Conservation (phyloP, 768 basidiomycete species). For the Piloderma croceum region DNA sequence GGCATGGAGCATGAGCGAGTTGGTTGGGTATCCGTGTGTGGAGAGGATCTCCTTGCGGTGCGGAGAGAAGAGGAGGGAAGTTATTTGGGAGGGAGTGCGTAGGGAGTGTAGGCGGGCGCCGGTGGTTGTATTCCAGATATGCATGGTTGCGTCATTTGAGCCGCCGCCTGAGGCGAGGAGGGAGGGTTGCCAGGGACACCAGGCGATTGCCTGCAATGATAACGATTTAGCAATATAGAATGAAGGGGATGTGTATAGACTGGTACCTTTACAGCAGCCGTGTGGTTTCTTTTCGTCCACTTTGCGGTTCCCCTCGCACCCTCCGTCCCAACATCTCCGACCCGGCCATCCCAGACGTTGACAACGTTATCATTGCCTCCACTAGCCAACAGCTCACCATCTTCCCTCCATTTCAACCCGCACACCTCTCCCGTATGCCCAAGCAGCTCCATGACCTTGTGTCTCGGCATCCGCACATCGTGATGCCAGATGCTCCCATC, state of each 20-base stretch:
- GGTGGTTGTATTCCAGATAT: conserved; percentile 89
- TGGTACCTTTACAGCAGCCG: conserved; percentile 72
- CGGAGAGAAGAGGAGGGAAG: conserved; percentile 82
- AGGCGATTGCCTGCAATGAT: conserved; percentile 74
- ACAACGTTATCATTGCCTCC: conserved; percentile 98
- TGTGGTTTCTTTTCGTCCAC: conserved; percentile 90
- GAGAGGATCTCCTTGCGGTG: conserved; percentile 86
- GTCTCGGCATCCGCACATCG: conserved; percentile 81
- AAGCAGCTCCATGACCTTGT: conserved; percentile 85
- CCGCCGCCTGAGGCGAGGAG: conserved; percentile 93
- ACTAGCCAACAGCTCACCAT: conserved; percentile 86
- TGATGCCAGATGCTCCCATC: conserved; percentile 97
- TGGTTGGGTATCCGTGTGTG: conserved; percentile 93
- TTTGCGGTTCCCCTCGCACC: conserved; percentile 60
- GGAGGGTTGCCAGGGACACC: conserved; percentile 95
- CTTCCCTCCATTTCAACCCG: conserved; percentile 82
- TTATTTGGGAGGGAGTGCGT: conserved; percentile 86
- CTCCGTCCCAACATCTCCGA: conserved; percentile 51
- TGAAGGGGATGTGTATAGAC: not conserved
- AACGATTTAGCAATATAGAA: conserved; percentile 1
- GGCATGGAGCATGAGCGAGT: conserved; percentile 72
- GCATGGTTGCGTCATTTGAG: conserved; percentile 86
- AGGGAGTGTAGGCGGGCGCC: conserved; percentile 87
- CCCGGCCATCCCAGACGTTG: conserved; percentile 91
- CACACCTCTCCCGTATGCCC: conserved; percentile 94